Conservation (phyloP, 2,329 filamentous ascomycete genomes). For the Colletotrichum noveboracense region DNA sequence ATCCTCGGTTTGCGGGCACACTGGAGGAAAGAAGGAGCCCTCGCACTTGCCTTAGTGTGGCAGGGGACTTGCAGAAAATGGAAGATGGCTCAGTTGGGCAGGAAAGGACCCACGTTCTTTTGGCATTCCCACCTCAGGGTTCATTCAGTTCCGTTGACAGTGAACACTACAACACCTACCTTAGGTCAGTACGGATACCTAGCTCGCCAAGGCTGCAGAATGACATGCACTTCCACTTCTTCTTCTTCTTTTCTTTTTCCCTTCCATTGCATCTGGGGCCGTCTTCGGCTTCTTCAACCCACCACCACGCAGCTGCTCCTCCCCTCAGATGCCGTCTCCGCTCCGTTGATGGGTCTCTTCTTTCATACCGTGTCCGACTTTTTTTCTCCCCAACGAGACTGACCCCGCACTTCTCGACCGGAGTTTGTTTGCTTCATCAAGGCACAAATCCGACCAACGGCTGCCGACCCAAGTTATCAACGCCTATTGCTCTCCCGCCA, state of each 20-base stretch:
- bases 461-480: background rate
- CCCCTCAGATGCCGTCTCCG: background rate
- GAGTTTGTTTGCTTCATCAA: background rate
- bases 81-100: background rate
- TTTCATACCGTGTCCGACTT: background rate
- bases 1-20: background rate
- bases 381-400: background rate
- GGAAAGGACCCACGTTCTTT: background rate
- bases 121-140: slow-evolving; percentile 1
- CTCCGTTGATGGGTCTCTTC: background rate
- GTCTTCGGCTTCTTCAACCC: slow-evolving; percentile 25
- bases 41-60: background rate
- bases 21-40: background rate
- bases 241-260: slow-evolving; percentile 8
- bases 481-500: background rate
- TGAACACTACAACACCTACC: background rate
- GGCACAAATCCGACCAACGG: background rate
- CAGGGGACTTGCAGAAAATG: background rate
- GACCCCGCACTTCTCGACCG: background rate
- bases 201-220: background rate
- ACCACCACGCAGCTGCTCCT: background rate
- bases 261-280: slow-evolving; percentile 10
- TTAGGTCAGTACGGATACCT: too few species aligned
- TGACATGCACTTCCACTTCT: slow-evolving; percentile 2
- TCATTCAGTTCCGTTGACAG: background rate